Base-by-base conservation (phyloP, 768 basidiomycete species). In the Amanita muscaria region DNA sequence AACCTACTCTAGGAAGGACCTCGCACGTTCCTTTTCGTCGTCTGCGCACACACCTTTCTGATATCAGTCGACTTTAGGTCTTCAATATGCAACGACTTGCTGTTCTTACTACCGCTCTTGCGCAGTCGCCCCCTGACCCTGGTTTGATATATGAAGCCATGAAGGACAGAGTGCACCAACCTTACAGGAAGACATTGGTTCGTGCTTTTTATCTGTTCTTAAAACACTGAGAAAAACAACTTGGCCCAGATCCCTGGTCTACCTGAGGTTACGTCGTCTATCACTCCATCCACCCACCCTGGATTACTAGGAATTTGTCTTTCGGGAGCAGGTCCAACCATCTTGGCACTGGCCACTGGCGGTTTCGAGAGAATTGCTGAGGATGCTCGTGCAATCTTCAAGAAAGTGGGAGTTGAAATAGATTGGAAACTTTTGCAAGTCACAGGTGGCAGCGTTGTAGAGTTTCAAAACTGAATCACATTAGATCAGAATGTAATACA, bases 121-220 rank as follows among this genome's bases (percentile, higher is more conserved):
- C 79, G 3, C 83, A 85, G 56, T 79, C 82, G 9, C 94, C 96
- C 1, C 93, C 93, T 1, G 90, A 99, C 59, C 80, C 96, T 0
- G 87, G 82, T 16, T 78, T 99, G n/a, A 97, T 98, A 47, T 98
- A 94, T 62, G 94, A 98, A 59, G 94, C 94, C 1, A 98, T 98
- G 96, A 94, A 97, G 58, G 96, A 99, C 65, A 80, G 88, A 42
- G 76, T 99, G 11, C 96, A 99, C 61, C 96, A 99, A 60, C 96
- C 96, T 1, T 98, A 97, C 61, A 81, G 96, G 23, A 90, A 83
- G 63, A 62, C 72, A 21, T 71, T 99, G 46, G 92, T 92, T 59
- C 31, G 84, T 68, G 2, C 30, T 43, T 47, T 18, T 47, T 19
- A 24, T 36, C 24, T 40, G 31, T 6, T 46, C 15, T 38, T 23